These are phyloP conservation scores for Boletellus ananas DNA, from an alignment of 768 basidiomycete genomes.

Conservation along the genomic window DNA sequence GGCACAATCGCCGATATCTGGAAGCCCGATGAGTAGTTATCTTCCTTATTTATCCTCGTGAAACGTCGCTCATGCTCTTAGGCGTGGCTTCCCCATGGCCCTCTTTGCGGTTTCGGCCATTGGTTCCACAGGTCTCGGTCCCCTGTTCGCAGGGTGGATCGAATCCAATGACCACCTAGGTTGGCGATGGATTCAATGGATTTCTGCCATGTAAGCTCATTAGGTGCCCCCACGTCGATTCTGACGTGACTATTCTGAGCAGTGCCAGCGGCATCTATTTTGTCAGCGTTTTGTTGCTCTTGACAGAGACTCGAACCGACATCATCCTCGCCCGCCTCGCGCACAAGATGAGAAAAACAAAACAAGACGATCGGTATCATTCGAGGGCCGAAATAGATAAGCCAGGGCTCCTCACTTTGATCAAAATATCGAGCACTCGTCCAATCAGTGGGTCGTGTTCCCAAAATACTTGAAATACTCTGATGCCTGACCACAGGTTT, in stretches of 20 bases:
- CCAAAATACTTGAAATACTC: background rate
- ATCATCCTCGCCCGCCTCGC: conserved; percentile 70
- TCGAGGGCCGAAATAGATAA: conserved; percentile 64
- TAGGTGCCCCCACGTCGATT: background rate
- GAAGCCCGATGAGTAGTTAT: conserved; percentile 52
- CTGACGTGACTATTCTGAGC: conserved; percentile 1
- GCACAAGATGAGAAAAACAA: conserved; percentile 56
- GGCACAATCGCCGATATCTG: conserved; percentile 75
- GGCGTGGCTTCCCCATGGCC: conserved; percentile 77
- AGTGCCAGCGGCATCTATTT: conserved; percentile 54
- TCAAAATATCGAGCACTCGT: conserved; percentile 67
- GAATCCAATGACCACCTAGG: conserved; percentile 53
- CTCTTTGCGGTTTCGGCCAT: conserved; percentile 62
- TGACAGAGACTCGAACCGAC: conserved; percentile 71
- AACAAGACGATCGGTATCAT: conserved; percentile 59
- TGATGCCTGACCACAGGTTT: conserved; percentile 13
- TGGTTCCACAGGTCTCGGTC: conserved; percentile 60
- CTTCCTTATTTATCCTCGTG: background rate
- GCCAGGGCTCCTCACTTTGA: conserved; percentile 49
- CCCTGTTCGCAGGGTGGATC: conserved; percentile 62
- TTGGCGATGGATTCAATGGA: conserved; percentile 88
- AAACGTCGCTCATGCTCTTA: conserved; percentile 26
- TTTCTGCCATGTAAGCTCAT: conserved; percentile 54
- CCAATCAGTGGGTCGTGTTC: conserved; percentile 60
- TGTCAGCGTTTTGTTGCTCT: conserved; percentile 46